Base-by-base conservation (phyloP, 371 early-diverging fungal genomes). In the Batkoa obscura region DNA sequence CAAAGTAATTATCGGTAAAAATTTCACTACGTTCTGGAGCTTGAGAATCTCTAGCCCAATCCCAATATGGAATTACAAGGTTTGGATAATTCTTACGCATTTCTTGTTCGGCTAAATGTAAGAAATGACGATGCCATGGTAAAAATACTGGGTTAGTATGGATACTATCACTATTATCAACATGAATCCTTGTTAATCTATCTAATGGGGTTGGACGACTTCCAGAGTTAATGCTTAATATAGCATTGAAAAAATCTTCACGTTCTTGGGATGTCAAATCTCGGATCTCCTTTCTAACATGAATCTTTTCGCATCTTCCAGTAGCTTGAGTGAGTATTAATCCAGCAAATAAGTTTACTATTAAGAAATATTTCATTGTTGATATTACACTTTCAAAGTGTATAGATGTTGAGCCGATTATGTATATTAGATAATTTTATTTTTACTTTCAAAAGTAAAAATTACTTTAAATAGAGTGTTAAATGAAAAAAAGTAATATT, bases 51-150 rank as follows among this genome's bases (percentile, higher is more conserved):
- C 38, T 8, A 38, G 51, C 34, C 36, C 36, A 50, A 38, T 50
- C 38, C 51, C 51, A 50, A 38, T 50, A 50, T 10, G 51, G 51
- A 36, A 50, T 50, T 31, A 50, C 51, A 17, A 50, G n/a, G 31
- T 38, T 50, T 15, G 51, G 51, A 38, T 50, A 23, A 8, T 10
- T n/a, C 23, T 30, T 32, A 33, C 43, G 3, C 32, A 55, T 9
- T 8, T 12, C 2, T 31, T 32, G 3, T 13, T 55, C 6, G 32
- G 34, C n/a, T 12, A n/a, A 5, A 34, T 31, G 15, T 2, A 55
- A 32, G 43, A 17, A 55, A 10, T 55, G n/a, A 13, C 56, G 56
- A 35, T 55, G 56, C 56, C 56, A 55, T 34, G 56, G 56, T 32
- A 55, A 46, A 17, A 55, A 55, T 5, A 10, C 37, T 3, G 49